phyloP scores from a whole-genome alignment of 2,329 filamentous ascomycete species.

The Epichloe gansuensis region DNA sequence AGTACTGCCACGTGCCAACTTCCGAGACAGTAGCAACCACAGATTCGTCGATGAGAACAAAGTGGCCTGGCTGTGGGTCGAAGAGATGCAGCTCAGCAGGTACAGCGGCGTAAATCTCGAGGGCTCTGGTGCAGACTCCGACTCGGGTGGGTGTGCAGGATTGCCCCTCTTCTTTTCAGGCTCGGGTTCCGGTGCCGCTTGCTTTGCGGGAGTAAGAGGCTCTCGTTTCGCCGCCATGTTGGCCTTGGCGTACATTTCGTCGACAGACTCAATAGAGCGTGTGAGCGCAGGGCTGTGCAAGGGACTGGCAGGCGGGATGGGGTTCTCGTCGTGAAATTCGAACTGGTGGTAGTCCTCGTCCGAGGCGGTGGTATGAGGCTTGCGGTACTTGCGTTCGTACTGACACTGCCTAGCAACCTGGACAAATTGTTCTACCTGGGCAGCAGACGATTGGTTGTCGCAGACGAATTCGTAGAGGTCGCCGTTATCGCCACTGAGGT shows the following conservation, averaged over 20 bases:
- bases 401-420: constrained; percentile 82
- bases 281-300: constrained; percentile 45
- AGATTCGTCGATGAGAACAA: constrained; percentile 63
- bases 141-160: neutral
- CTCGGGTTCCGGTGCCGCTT: constrained; percentile 13
- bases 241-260: constrained; percentile 42
- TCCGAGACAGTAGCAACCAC: constrained; percentile 75
- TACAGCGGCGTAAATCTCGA: constrained; percentile 64
- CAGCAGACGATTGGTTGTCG: constrained; percentile 56
- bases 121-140: constrained; percentile 44
- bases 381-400: constrained; percentile 91
- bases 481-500: constrained; percentile 82
- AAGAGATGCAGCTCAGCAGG: constrained; percentile 83
- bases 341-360: constrained; percentile 74
- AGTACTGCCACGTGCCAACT: constrained; percentile 86
- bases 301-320: constrained; percentile 53
- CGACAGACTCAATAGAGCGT: constrained; percentile 43
- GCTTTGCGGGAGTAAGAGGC: constrained; percentile 16
- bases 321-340: constrained; percentile 55
- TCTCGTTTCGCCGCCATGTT: constrained; percentile 37
- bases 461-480: constrained; percentile 99
- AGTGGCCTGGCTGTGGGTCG: constrained; percentile 77
- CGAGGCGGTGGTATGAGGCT: constrained; percentile 66
- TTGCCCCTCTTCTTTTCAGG: neutral
- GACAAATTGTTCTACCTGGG: constrained; percentile 70